Evolutionary conservation across 2,329 filamentous ascomycete genomes (phyloP).

Genomic region (Ophiostoma sp.): DNA sequence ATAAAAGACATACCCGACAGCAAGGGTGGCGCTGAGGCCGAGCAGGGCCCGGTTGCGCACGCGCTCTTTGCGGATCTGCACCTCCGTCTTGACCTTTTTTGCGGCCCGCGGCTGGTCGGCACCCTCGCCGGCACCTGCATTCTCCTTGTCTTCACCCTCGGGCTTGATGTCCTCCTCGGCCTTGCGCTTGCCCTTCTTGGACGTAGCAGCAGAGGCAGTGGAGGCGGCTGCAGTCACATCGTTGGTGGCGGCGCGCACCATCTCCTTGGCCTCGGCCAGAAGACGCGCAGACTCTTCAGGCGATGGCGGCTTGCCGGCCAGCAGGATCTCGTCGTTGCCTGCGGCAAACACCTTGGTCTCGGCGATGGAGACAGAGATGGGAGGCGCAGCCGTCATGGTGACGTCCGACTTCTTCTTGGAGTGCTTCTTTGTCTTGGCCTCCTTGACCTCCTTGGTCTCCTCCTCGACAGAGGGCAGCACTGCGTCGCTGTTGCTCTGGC

Average conservation of each 20-base stretch:
- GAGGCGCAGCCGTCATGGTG: conserved; percentile 48
- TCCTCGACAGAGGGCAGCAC: conserved; percentile 50
- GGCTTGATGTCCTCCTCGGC: conserved; percentile 65
- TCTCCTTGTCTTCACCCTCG: conserved; percentile 54
- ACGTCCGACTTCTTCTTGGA: conserved; percentile 21
- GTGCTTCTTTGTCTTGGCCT: conserved; percentile 19
- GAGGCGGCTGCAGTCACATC: conserved; percentile 26
- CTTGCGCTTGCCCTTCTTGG: conserved; percentile 64
- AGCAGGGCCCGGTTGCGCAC: conserved; percentile 80
- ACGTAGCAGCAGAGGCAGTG: no score
- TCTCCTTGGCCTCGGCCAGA: conserved; percentile 79
- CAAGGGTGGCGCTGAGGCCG: conserved; percentile 79
- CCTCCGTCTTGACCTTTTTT: conserved; percentile 81
- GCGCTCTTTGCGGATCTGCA: conserved; percentile 76
- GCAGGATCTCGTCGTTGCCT: conserved; percentile 61
- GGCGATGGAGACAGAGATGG: conserved; percentile 36
- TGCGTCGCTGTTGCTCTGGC: conserved; percentile 29
- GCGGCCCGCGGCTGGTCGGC: conserved; percentile 22
- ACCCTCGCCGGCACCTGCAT: conserved; percentile 35
- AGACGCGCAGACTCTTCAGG: conserved; percentile 75
- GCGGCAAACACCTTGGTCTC: conserved; percentile 19
- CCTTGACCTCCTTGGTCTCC: conserved; percentile 33
- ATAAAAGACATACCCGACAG: conserved; percentile 69
- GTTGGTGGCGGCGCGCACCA: conserved; percentile 62
- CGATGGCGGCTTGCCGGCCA: conserved; percentile 61